Percentiles rank a stretch among this genome's conserved stretches.
These are phyloP conservation scores for Penicillium paradoxum DNA, from an alignment of 495 filamentous ascomycete genomes.

Conservation along the genomic window DNA sequence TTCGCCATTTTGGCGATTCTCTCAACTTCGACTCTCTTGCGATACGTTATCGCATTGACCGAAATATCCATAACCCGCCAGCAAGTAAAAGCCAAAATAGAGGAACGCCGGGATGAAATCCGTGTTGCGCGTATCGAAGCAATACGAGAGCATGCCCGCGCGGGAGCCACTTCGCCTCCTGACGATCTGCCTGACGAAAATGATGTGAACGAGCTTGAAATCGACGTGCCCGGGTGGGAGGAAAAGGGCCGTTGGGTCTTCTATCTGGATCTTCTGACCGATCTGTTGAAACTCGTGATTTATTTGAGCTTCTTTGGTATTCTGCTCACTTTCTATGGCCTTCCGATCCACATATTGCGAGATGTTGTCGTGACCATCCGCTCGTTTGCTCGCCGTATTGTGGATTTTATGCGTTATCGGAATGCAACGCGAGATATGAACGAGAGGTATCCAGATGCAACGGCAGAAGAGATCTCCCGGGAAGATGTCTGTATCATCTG, in stretches of 20 bases:
- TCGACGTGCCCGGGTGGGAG: conserved; percentile 95
- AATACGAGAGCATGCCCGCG: conserved; percentile 36
- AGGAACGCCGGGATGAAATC: conserved; percentile 62
- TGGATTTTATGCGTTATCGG: conserved; percentile 81
- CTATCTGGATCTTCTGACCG: conserved; percentile 80
- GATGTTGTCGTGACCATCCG: conserved; percentile 91
- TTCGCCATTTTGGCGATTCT: conserved; percentile 81
- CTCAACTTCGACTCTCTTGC: conserved; percentile 69
- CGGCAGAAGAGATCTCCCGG: conserved; percentile 71
- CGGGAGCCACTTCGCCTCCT: conserved; percentile 27
- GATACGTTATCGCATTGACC: conserved; percentile 74
- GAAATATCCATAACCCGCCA: conserved; percentile 69
- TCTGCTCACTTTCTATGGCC: conserved; percentile 85
- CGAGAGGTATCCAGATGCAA: conserved; percentile 85
- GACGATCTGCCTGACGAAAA: conserved; percentile 57
- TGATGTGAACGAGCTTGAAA: conserved; percentile 85
- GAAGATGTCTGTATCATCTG: conserved; percentile 98
- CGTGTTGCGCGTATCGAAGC: conserved; percentile 55
- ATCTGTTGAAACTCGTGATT: conserved; percentile 83
- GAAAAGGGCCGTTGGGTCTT: conserved; percentile 92
- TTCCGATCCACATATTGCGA: conserved; percentile 93
- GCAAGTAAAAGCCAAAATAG: conserved; percentile 61
- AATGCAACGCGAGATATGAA: conserved; percentile 91
- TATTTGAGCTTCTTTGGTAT: conserved; percentile 92
- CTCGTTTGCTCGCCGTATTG: conserved; percentile 81